Base-by-base conservation (phyloP, 2,329 filamentous ascomycete genomes). In the Juglanconis sp. region DNA sequence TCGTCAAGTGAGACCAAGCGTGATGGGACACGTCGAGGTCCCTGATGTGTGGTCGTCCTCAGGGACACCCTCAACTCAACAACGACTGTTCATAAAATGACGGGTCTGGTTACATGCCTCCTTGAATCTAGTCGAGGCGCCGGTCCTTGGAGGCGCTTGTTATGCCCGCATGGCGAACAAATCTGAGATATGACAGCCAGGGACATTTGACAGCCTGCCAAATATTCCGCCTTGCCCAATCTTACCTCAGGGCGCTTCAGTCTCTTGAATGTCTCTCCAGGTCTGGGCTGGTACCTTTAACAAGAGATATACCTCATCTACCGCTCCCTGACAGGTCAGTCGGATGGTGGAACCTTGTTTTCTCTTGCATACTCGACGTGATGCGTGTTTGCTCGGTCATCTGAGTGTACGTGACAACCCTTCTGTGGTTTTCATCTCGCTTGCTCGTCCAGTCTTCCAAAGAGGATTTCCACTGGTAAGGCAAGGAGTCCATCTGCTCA, bases 1-100 rank as follows among this genome's bases (percentile, higher is more conserved):
- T 59, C 55, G 59, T 50, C 52, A 54, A 46, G 56, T 62, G 56
- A 62, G 59, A 62, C 56, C 60, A 62, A 56, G 59, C 47, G 60
- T 62, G 56, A 59, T 40, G 46, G 56, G 36, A 59, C 60, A 62
- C 60, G 60, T 62, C 52, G 48, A 57, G n/a, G 50, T 49, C 42
- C 38, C 36, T 47, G 11, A 42, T 53, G 31, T 30, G 47, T 30
- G 47, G 47, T 30, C 11, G 36, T 34, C 35, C 9, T 30, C 32
- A 36, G 38, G 51, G 38, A 42, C 36, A 34, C 38, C 36, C n/a
- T 42, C 38, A 53, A 24, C 30, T 42, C 5, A 42, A 42, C 31
- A n/a, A 15, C n/a, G 31, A 38, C 11, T 42, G 15, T 24, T 24
- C 24, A 24, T 2, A 35, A 10, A 17, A 38, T 35, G 34, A 51